Base-by-base conservation (phyloP, 352 stramenopile genomes). In the Phytophthora sp. region DNA sequence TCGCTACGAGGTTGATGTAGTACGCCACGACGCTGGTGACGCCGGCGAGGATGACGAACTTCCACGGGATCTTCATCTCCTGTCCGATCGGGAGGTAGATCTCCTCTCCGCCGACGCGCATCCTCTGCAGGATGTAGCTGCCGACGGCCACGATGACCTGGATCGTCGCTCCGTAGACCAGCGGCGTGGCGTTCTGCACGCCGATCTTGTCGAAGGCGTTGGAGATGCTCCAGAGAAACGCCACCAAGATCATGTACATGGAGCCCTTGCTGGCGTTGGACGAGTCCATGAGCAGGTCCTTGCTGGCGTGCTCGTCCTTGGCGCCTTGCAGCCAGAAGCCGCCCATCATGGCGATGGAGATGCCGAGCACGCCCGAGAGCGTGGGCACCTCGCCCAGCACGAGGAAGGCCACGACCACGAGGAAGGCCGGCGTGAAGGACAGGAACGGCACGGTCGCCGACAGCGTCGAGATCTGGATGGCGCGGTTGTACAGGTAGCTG, bases 131-230 rank as follows among this genome's bases (percentile, higher is more conserved):
- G 1, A 87, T 60, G 56, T 79, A 89, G 72, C 80, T 87, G 9
- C 80, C 81, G 9, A 66, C 37, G 1, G 82, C 77, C 15, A 93
- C 80, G 26, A 93, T 83, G 21, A 90, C 62, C 45, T 93, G 84
- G 41, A 93, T 91, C 6, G 79, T 74, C 18, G 84, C 78, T 20
- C 84, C 84, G 43, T 87, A 93, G 13, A 93, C 68, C 9, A 93
- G 55, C 23, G 84, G 82, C 6, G 84, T 80, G n/a, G 84, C 78
- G 56, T 93, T 91, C 51, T 92, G 77, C 30, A 93, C 84, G 27
- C 84, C 84, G 48, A 93, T 93, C 63, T 93, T 93, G 69, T 93
- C 84, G 28, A 93, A 93, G 21, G 79, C 82, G 44, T 89, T 93
- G 11, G 84, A 92, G 35, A 93, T 88, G 44, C 84, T 93, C 84